Conservation (phyloP, 2,329 filamentous ascomycete genomes). For the Aurifilum marmelostoma region DNA sequence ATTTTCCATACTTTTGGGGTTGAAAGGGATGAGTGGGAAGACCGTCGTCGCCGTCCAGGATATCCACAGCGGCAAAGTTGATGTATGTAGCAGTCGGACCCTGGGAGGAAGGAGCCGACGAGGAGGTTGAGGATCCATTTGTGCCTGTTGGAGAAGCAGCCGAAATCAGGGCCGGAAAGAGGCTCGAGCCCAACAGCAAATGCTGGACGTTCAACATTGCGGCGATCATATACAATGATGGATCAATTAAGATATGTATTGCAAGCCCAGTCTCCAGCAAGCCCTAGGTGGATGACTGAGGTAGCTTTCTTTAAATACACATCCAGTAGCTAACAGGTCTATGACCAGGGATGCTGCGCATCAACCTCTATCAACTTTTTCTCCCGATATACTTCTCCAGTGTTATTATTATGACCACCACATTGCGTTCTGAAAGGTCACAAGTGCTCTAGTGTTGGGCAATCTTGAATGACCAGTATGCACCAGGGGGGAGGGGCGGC, state of each 20-base stretch:
- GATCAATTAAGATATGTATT: neutral
- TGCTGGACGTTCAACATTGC: neutral
- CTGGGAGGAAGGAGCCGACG: neutral
- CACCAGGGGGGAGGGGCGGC: no score
- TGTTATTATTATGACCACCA: neutral
- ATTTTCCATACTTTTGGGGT: neutral
- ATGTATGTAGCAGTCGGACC: neutral
- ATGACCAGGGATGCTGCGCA: neutral
- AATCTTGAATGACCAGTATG: no score
- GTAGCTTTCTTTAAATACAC: neutral
- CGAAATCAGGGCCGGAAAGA: neutral
- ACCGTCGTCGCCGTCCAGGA: slow-evolving; percentile 5
- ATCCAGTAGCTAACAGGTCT: neutral
- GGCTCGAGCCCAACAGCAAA: neutral
- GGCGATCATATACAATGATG: no score
- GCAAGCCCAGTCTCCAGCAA: no score
- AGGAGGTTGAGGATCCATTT: neutral
- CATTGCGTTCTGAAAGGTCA: neutral
- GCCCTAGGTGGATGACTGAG: neutral
- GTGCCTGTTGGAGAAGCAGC: neutral
- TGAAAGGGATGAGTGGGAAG: neutral
- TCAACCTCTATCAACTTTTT: neutral
- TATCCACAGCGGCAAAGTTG: neutral
- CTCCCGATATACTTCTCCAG: neutral
- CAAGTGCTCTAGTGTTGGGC: neutral